Base-by-base conservation (phyloP, 331 rosid genomes). In the Quercus tomentella region DNA sequence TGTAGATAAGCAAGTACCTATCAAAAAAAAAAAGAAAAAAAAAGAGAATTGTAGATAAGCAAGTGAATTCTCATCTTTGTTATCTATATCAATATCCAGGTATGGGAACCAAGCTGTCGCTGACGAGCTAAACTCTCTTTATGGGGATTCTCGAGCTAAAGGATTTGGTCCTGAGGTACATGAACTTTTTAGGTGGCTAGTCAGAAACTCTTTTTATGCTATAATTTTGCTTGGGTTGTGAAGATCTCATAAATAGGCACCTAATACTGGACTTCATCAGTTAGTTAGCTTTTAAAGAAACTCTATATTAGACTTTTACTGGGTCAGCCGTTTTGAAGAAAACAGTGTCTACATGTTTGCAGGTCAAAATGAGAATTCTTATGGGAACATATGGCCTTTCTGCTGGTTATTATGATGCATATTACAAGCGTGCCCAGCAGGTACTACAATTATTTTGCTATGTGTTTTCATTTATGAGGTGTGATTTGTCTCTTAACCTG, bases 401-500 rank as follows among this genome's bases (percentile, higher is more conserved):
- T 45, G 97, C 99, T 71, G 99, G 98, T 84, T 96, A 96, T 84
- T 96, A 96, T 88, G 99, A 96, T 86, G 98, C 98, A 75, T 96
- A 90, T 84, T 93, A 96, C 92, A 96, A 96, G 86, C 96, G 96
- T 3, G 99, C 99, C 76, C 99, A 96, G 80, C 99, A 96, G 99
- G 99, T 96, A 86, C 58, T 55, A 6, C 81, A 41, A 57, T 31
- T 37, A 72, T 76, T 76, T 7, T 72, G 85, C 77, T 63, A 56
- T 58, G 52, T 26, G 17, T 79, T 70, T 71, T 23, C 80, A 79
- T 70, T 58, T 77, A 3, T 10, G 1, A 37, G 52, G 76, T 57
- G 49, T 65, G 57, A 74, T 33, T 33, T 61, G 52, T 35, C 10
- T 75, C 56, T 61, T 66, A 56, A 75, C 71, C 30, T 61, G 56